These are phyloP conservation scores for Puccinia horiana DNA, from an alignment of 1,284 basidiomycete species.

Conservation along the genomic window DNA sequence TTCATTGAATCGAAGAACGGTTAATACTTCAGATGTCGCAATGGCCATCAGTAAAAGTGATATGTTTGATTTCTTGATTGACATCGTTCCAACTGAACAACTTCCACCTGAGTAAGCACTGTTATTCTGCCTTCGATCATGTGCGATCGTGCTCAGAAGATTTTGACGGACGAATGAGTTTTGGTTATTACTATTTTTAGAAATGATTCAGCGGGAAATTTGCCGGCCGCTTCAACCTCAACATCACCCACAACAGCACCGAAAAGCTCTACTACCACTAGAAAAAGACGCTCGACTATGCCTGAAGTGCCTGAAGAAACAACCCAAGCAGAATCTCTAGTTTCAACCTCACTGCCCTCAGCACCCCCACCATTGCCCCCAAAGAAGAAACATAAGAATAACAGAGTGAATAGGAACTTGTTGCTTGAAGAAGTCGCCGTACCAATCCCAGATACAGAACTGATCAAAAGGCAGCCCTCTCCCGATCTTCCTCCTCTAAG, in stretches of 20 bases:
- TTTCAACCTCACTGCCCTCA: background rate
- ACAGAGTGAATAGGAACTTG: slow-evolving; percentile 18
- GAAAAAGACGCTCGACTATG: slow-evolving; percentile 7
- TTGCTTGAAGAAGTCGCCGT: slow-evolving; percentile 40
- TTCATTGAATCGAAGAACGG: slow-evolving; percentile 57
- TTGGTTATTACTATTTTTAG: background rate
- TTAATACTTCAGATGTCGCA: slow-evolving; percentile 57
- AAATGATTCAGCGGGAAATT: slow-evolving; percentile 8
- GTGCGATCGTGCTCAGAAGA: background rate
- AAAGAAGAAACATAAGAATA: slow-evolving; percentile 27
- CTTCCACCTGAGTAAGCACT: background rate
- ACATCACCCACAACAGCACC: slow-evolving; percentile 10
- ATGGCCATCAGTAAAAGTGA: slow-evolving; percentile 57
- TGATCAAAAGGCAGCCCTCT: slow-evolving; percentile 8
- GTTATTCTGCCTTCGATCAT: background rate
- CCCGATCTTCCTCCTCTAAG: slow-evolving; percentile 5
- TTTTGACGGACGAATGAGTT: background rate
- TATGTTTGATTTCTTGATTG: slow-evolving; percentile 58
- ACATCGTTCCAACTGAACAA: slow-evolving; percentile 56
- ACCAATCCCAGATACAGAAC: slow-evolving; percentile 33
- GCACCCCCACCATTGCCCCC: background rate
- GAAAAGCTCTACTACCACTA: slow-evolving; percentile 1
- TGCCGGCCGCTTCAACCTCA: background rate
- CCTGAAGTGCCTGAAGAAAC: background rate
- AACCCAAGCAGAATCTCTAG: background rate